These are phyloP conservation scores for Usnea hakonensis DNA, from an alignment of 495 filamentous ascomycete species.

Conservation along the genomic window DNA sequence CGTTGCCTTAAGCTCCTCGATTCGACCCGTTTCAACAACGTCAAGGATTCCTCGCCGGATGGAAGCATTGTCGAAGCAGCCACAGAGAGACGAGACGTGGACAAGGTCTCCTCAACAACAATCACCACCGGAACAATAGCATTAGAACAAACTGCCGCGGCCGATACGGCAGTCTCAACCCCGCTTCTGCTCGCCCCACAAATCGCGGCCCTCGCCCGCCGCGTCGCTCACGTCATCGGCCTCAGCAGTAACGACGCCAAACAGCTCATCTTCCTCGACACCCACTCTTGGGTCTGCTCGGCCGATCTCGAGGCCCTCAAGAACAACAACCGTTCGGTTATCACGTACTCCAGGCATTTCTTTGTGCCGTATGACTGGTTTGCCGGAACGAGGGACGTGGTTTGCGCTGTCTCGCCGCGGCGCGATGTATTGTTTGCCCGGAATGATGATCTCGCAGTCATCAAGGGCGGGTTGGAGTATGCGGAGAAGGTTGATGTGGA, in stretches of 20 bases:
- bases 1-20: slow-evolving; percentile 19
- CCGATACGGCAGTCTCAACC: background rate
- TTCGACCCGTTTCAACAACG: slow-evolving; percentile 1
- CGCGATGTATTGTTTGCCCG: slow-evolving; percentile 13
- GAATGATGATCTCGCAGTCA: slow-evolving; percentile 11
- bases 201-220: slow-evolving; percentile 13
- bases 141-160: background rate
- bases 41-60: background rate
- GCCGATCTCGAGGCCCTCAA: slow-evolving; percentile 16
- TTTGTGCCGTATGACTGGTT: slow-evolving; percentile 19
- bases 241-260: slow-evolving; percentile 15
- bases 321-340: background rate
- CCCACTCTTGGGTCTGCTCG: slow-evolving; percentile 28
- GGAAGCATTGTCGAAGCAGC: background rate
- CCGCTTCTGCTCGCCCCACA: slow-evolving; percentile 11
- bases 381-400: slow-evolving; percentile 1
- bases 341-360: slow-evolving; percentile 15
- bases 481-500: slow-evolving; percentile 2
- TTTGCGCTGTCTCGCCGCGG: slow-evolving; percentile 1
- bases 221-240: slow-evolving; percentile 24
- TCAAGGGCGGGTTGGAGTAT: slow-evolving; percentile 13
- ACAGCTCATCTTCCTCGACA: slow-evolving; percentile 29
- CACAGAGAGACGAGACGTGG: background rate
- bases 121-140: too few species aligned
- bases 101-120: background rate